Evolutionary conservation across 2,329 filamentous ascomycete species (phyloP), one percentile per base, ranked within the genome.

Genomic region (Sporothrix luriei): DNA sequence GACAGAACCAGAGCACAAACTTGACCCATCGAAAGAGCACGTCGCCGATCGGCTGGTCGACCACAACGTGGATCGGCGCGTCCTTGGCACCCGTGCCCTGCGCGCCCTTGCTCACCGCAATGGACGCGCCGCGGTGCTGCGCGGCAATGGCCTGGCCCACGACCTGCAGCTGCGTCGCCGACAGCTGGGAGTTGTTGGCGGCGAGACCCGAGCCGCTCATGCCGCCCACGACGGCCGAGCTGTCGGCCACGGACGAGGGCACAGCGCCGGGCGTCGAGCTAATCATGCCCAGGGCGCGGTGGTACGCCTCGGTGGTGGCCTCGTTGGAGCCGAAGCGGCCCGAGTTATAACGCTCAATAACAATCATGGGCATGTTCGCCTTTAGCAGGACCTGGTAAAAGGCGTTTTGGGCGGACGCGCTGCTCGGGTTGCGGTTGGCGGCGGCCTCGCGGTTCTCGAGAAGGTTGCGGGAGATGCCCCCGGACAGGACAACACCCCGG

Each of bases 301-400:
- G 84, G 78, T 97, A 98, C 29, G 90, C 87, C 61, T 90, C 86
- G 70, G 96, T 92, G n/a, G 90, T 90, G 14, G 88, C 87, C 19
- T 88, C 79, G 77, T 94, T 97, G 24, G 88, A 88, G 13, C 94
- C 94, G 78, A 94, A 99, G 69, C 90, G 88, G 72, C 91, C 91
- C 19, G 91, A 93, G 77, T 93, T 89, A 79, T 97, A 95, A 76
- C 95, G 86, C 79, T 98, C 93, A 71, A 97, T 87, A 69, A 99
- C 84, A 73, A 99, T 97, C 66, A 93, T 90, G 21, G 94, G 92
- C 91, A 97, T 94, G 76, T 96, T 95, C 66, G 94, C 93, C 77
- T 91, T 91, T 69, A 97, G 84, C 16, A 99, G 87, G 59, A 94
- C 90, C 77, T 94, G 91, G 78, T 99, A 99, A 79, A 99, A 97